A percentile compares a stretch with the other conserved stretches of the same genome.
These are phyloP conservation scores for Chloromonas sp. DNA, from an alignment of 163 green algal genomes.

Conservation along the genomic window DNA sequence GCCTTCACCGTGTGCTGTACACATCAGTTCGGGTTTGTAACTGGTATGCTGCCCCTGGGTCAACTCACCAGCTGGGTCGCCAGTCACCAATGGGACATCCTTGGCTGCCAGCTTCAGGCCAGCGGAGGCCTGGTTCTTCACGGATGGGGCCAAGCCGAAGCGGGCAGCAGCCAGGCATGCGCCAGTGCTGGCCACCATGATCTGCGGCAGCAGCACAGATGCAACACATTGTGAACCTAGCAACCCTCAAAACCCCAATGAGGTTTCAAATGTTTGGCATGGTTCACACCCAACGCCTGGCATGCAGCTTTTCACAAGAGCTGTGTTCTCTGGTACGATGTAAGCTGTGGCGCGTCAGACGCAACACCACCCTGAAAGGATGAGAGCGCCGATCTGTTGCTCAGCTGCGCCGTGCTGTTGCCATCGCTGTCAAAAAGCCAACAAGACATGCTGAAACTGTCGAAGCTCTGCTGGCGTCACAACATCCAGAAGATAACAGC, in stretches of 20 bases:
- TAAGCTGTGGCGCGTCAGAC: too few species aligned
- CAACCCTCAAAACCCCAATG: neutral
- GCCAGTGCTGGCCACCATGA: conserved; percentile 73
- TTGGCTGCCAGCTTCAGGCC: conserved; percentile 75
- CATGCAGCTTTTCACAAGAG: neutral
- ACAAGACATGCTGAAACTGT: too few species aligned
- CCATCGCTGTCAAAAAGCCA: too few species aligned
- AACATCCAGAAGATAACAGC: too few species aligned
- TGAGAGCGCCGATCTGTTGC: too few species aligned
- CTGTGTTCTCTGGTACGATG: too few species aligned
- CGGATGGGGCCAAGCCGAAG: conserved; percentile 86
- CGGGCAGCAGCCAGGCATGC: conserved; percentile 74
- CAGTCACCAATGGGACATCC: conserved; percentile 10
- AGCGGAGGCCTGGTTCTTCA: conserved; percentile 65
- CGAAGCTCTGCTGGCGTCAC: too few species aligned
- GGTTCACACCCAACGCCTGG: neutral
- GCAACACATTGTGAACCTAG: neutral
- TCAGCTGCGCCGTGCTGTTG: too few species aligned
- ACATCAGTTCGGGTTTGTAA: too few species aligned
- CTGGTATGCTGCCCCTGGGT: too few species aligned
- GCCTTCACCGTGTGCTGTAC: too few species aligned
- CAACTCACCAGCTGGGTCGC: conserved; percentile 57
- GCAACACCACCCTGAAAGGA: too few species aligned
- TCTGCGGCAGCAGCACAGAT: conserved; percentile 44
- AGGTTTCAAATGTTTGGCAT: neutral